Percentiles rank a stretch among this genome's conserved stretches.
phyloP scores from a whole-genome alignment of 768 basidiomycete species.

The Phanerodontia chrysosporium region DNA sequence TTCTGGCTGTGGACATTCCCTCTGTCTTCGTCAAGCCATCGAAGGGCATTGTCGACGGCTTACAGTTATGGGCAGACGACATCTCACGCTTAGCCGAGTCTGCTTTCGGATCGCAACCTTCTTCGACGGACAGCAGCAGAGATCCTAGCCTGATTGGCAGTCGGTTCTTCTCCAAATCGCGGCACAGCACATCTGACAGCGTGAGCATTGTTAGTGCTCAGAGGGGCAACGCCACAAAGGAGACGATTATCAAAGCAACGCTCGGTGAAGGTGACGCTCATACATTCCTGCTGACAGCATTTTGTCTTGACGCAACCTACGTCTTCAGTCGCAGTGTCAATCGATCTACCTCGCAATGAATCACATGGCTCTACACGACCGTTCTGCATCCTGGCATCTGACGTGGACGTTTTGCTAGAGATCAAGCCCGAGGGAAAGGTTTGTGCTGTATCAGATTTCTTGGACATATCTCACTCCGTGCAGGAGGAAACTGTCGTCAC shows the following conservation, averaged over 20 bases:
- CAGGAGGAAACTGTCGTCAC: conserved; percentile 72
- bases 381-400: conserved; percentile 56
- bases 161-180: conserved; percentile 57
- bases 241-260: conserved; percentile 46
- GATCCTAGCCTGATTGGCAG: conserved; percentile 76
- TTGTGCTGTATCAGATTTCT: conserved; percentile 11
- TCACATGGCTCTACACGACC: conserved; percentile 26
- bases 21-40: conserved; percentile 56
- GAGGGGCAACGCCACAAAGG: conserved; percentile 23
- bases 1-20: conserved; percentile 44
- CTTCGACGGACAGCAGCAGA: conserved; percentile 35
- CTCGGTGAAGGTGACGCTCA: conserved; percentile 39
- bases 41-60: conserved; percentile 64
- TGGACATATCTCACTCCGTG: background rate
- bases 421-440: conserved; percentile 72
- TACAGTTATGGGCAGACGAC: conserved; percentile 91
- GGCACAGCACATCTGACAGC: conserved; percentile 40
- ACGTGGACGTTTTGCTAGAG: conserved; percentile 61
- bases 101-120: conserved; percentile 21
- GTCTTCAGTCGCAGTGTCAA: conserved; percentile 33
- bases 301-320: too few relatives aligned
- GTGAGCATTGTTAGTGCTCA: conserved; percentile 20
- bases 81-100: conserved; percentile 65
- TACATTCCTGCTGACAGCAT: too few relatives aligned
- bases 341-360: conserved; percentile 45